phyloP scores from a whole-genome alignment of 257 asterid species.

The Plantago elongata region DNA sequence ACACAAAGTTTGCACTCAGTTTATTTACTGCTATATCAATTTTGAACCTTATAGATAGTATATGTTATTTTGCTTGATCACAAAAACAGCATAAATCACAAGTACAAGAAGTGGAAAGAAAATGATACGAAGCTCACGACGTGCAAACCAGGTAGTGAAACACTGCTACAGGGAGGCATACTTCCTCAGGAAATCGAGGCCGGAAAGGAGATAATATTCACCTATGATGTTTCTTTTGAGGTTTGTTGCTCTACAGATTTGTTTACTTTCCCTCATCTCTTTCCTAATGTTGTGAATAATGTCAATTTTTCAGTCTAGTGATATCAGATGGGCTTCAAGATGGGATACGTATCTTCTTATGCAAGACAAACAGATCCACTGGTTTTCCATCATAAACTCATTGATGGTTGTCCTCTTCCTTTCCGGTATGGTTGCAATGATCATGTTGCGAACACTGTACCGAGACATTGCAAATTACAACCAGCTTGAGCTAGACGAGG shows the following conservation, averaged over 20 bases:
- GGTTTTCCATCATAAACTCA: constrained; percentile 51
- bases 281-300: not conserved
- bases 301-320: constrained; percentile 35
- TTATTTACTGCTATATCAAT: too few species aligned
- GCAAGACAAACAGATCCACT: constrained; percentile 45
- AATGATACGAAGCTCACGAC: constrained; percentile 33
- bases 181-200: constrained; percentile 40
- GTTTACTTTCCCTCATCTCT: not conserved
- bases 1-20: too few species aligned
- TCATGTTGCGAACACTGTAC: constrained; percentile 47
- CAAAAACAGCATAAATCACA: constrained; percentile 37
- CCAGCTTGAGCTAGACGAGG: constrained; percentile 45
- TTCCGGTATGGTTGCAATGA: constrained; percentile 55
- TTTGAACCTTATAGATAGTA: too few species aligned
- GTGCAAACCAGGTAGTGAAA: constrained; percentile 25
- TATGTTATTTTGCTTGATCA: not conserved
- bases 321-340: constrained; percentile 54
- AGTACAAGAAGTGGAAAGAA: constrained; percentile 38
- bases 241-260: constrained; percentile 12
- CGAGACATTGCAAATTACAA: constrained; percentile 44
- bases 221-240: constrained; percentile 51
- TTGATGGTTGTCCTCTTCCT: constrained; percentile 50
- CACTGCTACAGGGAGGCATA: constrained; percentile 16
- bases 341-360: constrained; percentile 50
- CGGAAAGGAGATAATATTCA: constrained; percentile 40